Evolutionary conservation across 192 early-diverging fungal species (phyloP).

Genomic region (Diversispora epigaea): DNA sequence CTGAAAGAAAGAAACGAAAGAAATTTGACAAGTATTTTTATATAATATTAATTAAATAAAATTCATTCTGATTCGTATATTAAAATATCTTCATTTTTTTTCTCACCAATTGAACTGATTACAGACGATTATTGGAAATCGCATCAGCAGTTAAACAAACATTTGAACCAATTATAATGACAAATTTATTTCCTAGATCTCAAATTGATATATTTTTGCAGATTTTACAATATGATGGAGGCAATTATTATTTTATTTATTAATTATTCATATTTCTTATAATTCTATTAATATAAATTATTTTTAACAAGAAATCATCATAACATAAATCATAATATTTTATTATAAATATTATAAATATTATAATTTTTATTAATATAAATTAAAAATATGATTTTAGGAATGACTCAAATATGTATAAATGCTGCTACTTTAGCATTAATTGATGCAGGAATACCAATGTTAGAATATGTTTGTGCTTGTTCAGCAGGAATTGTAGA

Average conservation of each 20-base stretch:
- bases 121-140: slow-evolving; percentile 81
- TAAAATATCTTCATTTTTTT: background rate
- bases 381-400: slow-evolving; percentile 8
- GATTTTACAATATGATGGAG: slow-evolving; percentile 92
- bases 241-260: slow-evolving; percentile 35
- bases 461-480: slow-evolving; percentile 84
- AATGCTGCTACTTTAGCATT: slow-evolving; percentile 83
- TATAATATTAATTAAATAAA: background rate
- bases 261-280: background rate
- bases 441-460: slow-evolving; percentile 79
- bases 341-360: background rate
- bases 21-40: slow-evolving; percentile 76
- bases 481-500: slow-evolving; percentile 85
- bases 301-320: too few relatives aligned
- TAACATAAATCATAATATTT: too few relatives aligned
- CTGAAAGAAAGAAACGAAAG: slow-evolving; percentile 79
- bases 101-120: too few relatives aligned
- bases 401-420: slow-evolving; percentile 68
- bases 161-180: slow-evolving; percentile 85
- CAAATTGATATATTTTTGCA: slow-evolving; percentile 94
- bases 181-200: slow-evolving; percentile 74
- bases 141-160: slow-evolving; percentile 83
- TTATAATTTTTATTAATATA: slow-evolving; percentile 15
- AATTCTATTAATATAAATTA: too few relatives aligned
- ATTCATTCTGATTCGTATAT: slow-evolving; percentile 11